Base-by-base conservation (phyloP, 202 grass and related monocot species). In the Schoenoplectus triqueter region DNA sequence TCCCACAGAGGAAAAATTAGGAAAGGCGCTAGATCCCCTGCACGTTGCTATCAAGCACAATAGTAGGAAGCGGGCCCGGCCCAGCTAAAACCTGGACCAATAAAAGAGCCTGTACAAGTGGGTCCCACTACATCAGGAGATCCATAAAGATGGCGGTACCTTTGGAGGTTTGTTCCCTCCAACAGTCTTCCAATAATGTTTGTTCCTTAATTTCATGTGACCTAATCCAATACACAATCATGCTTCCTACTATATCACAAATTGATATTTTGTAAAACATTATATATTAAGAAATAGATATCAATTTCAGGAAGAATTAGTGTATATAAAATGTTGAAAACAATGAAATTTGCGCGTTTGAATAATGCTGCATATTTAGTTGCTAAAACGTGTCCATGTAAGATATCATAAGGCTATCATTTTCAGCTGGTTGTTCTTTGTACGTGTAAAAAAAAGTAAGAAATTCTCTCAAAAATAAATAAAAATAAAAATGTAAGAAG, bases 31-130 rank as follows among this genome's bases (percentile, higher is more conserved):
- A 31, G 31, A 31, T 31, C 54, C 74, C 4, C 75, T 7, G 55
- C 55, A 79, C 75, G 75, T 61, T 79, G 75, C 55, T 62, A 10
- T 79, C 72, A 75, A 55, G 49, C 19, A 75, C 3, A 52, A 55
- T 49, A 75, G 31, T 50, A 67, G 6, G 1, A 22, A 21, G 81
- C 42, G 64, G 81, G 64, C 7, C 63, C 63, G 0, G 17, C 62
- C 44, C 65, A 83, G 46, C 66, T 69, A 83, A 83, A 83, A 83
- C 65, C 81, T 83, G 81, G 81, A 83, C 81, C 81, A 83, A 83
- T 83, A 70, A 83, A 55, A 56, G 20, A 83, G 64, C 54, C 64
- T 69, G 70, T 22, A 22, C 64, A 22, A 69, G 46, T 70, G 64
- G 81, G 81, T 2, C 81, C 81, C 81, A 83, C 22, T 19, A 10